Base-by-base conservation (phyloP, 2,329 filamentous ascomycete species). In the Beauveria scarabaeidicola region DNA sequence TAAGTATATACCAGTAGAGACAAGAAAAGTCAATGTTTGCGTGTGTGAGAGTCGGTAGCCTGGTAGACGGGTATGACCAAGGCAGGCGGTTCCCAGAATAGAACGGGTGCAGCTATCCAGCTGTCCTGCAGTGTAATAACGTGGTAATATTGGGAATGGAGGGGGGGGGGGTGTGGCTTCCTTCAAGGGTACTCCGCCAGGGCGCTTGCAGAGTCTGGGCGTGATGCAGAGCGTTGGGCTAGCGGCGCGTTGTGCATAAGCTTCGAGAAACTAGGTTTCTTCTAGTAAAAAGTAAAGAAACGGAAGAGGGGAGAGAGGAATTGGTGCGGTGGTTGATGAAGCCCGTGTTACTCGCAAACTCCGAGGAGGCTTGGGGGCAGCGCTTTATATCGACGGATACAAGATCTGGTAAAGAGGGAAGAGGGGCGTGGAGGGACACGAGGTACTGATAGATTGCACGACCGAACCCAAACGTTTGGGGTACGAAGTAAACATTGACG, bases 131-230 rank as follows among this genome's bases (percentile, higher is more conserved):
- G 32, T 48, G 43, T 48, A 40, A 55, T 48, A 48, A 44, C 29
- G 43, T 57, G 43, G 53, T 57, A 48, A 43, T 53, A 53, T 53
- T 53, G 51, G 43, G 19, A n/a, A 21, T 4, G 36, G 21, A 11
- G 29, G 48, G 23, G 7, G 52, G 27, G 2, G 40, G 40, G 38
- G n/a, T n/a, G 48, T 51, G 50, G 9, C 13, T 40, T 21, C 40
- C 21, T 10, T n/a, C 29, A 38, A 38, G 53, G 27, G 40, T 41
- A 47, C 47, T 59, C 56, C 48, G 57, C 40, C 38, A 32, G 40
- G 57, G 57, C 57, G 57, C 57, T 59, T 59, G 57, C 53, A 54
- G 52, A 56, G 44, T 57, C 29, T 48, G 53, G 53, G 43, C 43
- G n/a, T n/a, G 23, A 27, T 41, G 46, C 46, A 36, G n/a, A 36